Conservation (phyloP, 495 filamentous ascomycete genomes). For the Achaetomiella virescens region DNA sequence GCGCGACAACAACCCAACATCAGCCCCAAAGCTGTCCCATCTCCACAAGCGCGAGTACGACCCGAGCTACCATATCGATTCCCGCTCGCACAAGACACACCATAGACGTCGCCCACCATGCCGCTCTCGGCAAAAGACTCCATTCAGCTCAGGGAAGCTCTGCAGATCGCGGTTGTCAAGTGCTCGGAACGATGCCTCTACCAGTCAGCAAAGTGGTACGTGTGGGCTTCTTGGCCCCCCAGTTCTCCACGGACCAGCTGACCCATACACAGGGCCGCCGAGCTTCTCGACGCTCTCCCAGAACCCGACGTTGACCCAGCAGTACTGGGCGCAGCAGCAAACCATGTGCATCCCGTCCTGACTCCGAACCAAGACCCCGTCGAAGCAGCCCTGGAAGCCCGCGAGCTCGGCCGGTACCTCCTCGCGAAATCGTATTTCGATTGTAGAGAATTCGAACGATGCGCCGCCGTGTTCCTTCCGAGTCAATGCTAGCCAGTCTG, state of each 20-base stretch:
- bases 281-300: conserved; percentile 79
- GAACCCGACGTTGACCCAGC: conserved; percentile 31
- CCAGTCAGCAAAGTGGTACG: conserved; percentile 93
- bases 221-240: background rate
- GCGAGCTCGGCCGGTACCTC: conserved; percentile 75
- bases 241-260: background rate
- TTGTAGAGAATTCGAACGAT: conserved; percentile 91
- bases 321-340: conserved; percentile 27
- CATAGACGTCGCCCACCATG: conserved; percentile 13
- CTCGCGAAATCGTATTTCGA: conserved; percentile 95
- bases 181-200: conserved; percentile 95
- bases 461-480: conserved; percentile 80
- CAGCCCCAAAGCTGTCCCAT: no score
- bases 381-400: conserved; percentile 73
- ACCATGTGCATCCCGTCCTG: conserved; percentile 42
- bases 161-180: conserved; percentile 79
- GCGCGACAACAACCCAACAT: no score
- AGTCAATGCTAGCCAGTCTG: conserved; percentile 58
- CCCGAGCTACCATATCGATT: no score
- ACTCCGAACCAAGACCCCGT: conserved; percentile 47
- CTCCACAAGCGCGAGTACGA: no score
- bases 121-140: conserved; percentile 42
- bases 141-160: conserved; percentile 48
- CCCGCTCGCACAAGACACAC: background rate
- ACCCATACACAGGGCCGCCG: conserved; percentile 66